A percentile compares a stretch with the other conserved stretches of the same genome.
phyloP scores from a whole-genome alignment of 805 yeast genomes.

The Saccharomycopsis amapae region DNA sequence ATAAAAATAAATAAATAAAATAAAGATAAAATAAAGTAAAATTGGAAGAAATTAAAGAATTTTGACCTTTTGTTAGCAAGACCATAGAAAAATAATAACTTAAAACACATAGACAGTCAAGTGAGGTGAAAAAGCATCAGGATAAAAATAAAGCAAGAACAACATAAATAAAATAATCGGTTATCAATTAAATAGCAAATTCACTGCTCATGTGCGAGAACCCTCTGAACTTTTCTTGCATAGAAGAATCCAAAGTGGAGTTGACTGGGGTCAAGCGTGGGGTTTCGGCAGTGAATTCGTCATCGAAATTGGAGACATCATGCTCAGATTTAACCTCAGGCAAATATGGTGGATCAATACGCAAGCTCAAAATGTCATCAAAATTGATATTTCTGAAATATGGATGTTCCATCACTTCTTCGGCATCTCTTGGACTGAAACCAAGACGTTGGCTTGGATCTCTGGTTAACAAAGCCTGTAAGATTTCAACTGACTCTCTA shows the following conservation, averaged over 20 bases:
- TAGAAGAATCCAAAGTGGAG: slow-evolving; percentile 71
- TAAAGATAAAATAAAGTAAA: no score
- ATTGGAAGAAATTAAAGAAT: no score
- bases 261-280: slow-evolving; percentile 95
- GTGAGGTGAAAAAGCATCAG: neutral
- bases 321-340: slow-evolving; percentile 85
- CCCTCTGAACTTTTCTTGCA: slow-evolving; percentile 97
- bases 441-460: slow-evolving; percentile 85
- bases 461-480: slow-evolving; percentile 85
- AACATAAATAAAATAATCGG: neutral
- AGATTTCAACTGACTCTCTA: slow-evolving; percentile 86
- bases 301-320: slow-evolving; percentile 89
- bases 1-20: no score
- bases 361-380: slow-evolving; percentile 68
- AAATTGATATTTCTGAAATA: slow-evolving; percentile 87
- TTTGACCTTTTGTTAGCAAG: no score
- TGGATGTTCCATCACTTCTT: slow-evolving; percentile 91
- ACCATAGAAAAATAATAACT: neutral
- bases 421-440: slow-evolving; percentile 80
- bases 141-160: no score
- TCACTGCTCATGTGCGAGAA: slow-evolving; percentile 81
- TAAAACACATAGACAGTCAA: no score
- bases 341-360: slow-evolving; percentile 80
- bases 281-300: slow-evolving; percentile 88
- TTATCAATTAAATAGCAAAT: slow-evolving; percentile 4